Evolutionary conservation across 306 rosid species (phyloP).

Genomic region (Cicer chorassanicum): DNA sequence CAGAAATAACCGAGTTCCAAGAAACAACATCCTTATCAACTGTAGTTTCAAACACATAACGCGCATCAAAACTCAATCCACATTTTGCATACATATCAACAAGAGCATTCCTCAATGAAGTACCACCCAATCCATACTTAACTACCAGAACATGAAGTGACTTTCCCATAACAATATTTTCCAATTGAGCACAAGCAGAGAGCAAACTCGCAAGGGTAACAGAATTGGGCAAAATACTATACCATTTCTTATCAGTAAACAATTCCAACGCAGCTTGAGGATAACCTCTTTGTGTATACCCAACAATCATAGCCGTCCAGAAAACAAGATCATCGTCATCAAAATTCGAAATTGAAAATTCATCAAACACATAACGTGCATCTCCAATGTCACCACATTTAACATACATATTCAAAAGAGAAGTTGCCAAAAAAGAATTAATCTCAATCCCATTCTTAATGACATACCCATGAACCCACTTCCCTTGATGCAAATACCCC

Average conservation of each 20-base stretch:
- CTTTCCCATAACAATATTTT: constrained; percentile 55
- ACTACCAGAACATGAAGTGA: constrained; percentile 60
- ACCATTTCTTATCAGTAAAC: constrained; percentile 54
- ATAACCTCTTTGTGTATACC: constrained; percentile 66
- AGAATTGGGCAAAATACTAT: constrained; percentile 61
- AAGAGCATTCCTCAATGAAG: constrained; percentile 66
- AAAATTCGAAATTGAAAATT: constrained; percentile 35
- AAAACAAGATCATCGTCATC: constrained; percentile 58
- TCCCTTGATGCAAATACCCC: constrained; percentile 71
- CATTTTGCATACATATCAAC: constrained; percentile 80
- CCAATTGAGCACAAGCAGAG: constrained; percentile 70
- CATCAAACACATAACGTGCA: constrained; percentile 68
- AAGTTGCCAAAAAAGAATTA: constrained; percentile 54
- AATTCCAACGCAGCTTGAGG: constrained; percentile 60
- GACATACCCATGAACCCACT: constrained; percentile 72
- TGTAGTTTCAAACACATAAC: constrained; percentile 56
- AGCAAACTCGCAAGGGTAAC: constrained; percentile 69
- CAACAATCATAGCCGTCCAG: constrained; percentile 88
- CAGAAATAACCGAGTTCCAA: constrained; percentile 84
- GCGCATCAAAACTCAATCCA: constrained; percentile 50
- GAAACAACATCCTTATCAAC: constrained; percentile 57
- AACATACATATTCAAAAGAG: constrained; percentile 71
- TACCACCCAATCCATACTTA: constrained; percentile 57
- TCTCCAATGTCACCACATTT: constrained; percentile 67
- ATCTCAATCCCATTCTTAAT: constrained; percentile 57